Evolutionary conservation across 257 asterid species (phyloP).

Genomic region (Leonotis leonurus): DNA sequence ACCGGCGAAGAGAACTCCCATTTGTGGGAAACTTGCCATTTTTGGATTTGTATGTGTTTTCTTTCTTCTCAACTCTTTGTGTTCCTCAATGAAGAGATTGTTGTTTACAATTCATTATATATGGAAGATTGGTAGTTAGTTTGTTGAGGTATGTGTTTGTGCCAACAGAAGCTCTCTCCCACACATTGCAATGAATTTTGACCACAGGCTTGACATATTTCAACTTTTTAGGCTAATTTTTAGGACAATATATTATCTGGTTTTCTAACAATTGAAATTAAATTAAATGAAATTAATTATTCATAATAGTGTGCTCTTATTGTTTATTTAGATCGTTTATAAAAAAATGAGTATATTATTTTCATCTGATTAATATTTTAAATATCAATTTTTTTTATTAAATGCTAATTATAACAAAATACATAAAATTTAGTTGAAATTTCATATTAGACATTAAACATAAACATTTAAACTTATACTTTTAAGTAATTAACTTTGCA

Average conservation of each 20-base stretch:
- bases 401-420: too few relatives aligned
- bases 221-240: neutral
- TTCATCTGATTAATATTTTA: too few relatives aligned
- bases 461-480: too few relatives aligned
- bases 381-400: too few relatives aligned
- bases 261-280: neutral
- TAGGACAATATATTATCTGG: neutral
- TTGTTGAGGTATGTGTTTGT: constrained; percentile 12
- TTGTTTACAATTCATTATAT: neutral
- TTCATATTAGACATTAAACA: too few relatives aligned
- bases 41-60: neutral
- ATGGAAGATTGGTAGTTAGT: constrained; percentile 14
- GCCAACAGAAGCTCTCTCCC: constrained; percentile 21
- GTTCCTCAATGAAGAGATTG: neutral
- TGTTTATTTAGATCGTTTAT: too few relatives aligned
- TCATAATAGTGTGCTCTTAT: too few relatives aligned
- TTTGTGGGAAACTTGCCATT: constrained; percentile 32
- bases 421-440: too few relatives aligned
- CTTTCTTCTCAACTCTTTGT: neutral
- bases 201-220: neutral
- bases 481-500: too few relatives aligned
- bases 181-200: constrained; percentile 5
- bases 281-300: too few relatives aligned
- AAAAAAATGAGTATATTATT: too few relatives aligned
- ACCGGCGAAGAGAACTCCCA: constrained; percentile 23